A percentile compares a stretch with the other conserved stretches of the same genome.
Conservation (phyloP, 1,139 yeast genomes). For the Suhomyces anneliseae region DNA sequence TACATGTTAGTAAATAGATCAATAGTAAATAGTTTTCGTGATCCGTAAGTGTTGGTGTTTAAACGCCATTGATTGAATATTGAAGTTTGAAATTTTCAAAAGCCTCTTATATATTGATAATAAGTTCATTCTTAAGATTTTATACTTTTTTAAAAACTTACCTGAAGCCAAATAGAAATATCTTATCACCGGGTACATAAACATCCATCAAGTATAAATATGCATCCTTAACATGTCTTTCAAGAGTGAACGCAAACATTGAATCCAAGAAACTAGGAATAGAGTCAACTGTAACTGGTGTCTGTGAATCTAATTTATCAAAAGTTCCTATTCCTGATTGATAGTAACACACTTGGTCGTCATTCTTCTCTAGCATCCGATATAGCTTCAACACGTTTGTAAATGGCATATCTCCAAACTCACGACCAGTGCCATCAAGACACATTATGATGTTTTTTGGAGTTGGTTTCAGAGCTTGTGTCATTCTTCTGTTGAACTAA, state of each 20-base stretch:
- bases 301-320: slow-evolving; percentile 36
- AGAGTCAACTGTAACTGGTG: slow-evolving; percentile 14
- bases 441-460: slow-evolving; percentile 42
- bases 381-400: slow-evolving; percentile 58
- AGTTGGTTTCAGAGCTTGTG: neutral
- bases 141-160: slow-evolving; percentile 11
- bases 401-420: slow-evolving; percentile 56
- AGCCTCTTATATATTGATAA: too few species aligned
- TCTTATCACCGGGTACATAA: slow-evolving; percentile 49
- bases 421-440: slow-evolving; percentile 63
- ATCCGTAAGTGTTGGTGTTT: too few species aligned
- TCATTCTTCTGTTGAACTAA: neutral
- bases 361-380: slow-evolving; percentile 48
- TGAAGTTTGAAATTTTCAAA: too few species aligned
- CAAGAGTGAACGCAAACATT: slow-evolving; percentile 53
- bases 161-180: slow-evolving; percentile 60
- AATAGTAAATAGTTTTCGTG: too few species aligned
- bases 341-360: slow-evolving; percentile 54
- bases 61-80: too few species aligned
- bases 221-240: slow-evolving; percentile 55
- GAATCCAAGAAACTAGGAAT: slow-evolving; percentile 36
- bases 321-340: slow-evolving; percentile 67
- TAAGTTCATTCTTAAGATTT: neutral
- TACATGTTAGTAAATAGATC: slow-evolving; percentile 13
- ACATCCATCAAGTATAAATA: slow-evolving; percentile 51